Conservation (phyloP, 2,329 filamentous ascomycete genomes). For the Corynespora cassiicola region DNA sequence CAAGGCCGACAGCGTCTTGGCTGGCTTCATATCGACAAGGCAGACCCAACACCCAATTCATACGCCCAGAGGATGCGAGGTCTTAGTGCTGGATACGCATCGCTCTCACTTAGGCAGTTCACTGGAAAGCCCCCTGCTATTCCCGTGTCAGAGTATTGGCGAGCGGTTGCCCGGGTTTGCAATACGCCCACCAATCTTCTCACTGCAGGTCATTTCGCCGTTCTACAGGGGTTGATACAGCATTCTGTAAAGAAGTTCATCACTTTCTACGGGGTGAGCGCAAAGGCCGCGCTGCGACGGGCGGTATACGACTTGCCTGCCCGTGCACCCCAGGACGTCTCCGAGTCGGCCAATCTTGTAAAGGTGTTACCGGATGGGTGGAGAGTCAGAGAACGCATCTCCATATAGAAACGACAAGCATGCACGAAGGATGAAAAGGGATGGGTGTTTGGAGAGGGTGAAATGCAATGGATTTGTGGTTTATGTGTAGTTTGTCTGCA, state of each 20-base stretch:
- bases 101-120: slow-evolving; percentile 77
- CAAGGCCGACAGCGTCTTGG: slow-evolving; percentile 39
- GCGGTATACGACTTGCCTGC: slow-evolving; percentile 77
- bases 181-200: slow-evolving; percentile 69
- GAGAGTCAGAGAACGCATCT: slow-evolving; percentile 31
- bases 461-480: no score
- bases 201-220: slow-evolving; percentile 55
- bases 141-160: slow-evolving; percentile 85
- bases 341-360: slow-evolving; percentile 35
- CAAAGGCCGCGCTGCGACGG: slow-evolving; percentile 71
- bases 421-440: no score
- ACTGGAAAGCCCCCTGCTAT: slow-evolving; percentile 71
- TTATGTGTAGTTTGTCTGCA: no score
- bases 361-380: slow-evolving; percentile 38
- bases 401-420: no score
- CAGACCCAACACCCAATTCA: slow-evolving; percentile 66
- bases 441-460: no score
- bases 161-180: slow-evolving; percentile 74
- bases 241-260: slow-evolving; percentile 78
- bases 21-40: slow-evolving; percentile 31
- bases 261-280: slow-evolving; percentile 79
- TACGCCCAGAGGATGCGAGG: slow-evolving; percentile 86
- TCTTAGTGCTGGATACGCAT: slow-evolving; percentile 81
- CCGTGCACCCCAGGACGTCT: slow-evolving; percentile 29
- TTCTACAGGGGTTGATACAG: slow-evolving; percentile 61